phyloP scores from a whole-genome alignment of 2,329 filamentous ascomycete genomes.

The Colletotrichum gigasporum region DNA sequence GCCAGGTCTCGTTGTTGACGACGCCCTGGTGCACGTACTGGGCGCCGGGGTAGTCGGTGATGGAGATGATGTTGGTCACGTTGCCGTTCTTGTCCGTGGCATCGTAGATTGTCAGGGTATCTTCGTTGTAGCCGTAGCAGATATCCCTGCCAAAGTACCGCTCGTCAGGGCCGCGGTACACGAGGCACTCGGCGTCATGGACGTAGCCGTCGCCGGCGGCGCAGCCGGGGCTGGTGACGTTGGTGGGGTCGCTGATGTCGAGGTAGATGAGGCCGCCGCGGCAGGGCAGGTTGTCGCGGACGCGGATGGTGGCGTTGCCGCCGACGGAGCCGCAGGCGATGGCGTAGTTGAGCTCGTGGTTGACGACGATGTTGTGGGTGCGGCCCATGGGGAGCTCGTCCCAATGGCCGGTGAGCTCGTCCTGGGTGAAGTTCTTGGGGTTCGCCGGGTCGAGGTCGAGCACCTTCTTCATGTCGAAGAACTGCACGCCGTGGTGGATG shows the following conservation, averaged over 20 bases:
- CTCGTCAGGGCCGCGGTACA: conserved; percentile 60
- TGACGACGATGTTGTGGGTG: conserved; percentile 60
- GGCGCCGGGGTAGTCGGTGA: conserved; percentile 59
- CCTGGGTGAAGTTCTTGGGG: conserved; percentile 53
- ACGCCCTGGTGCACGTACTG: conserved; percentile 66
- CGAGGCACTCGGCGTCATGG: conserved; percentile 69
- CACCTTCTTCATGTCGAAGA: conserved; percentile 71
- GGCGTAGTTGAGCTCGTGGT: conserved; percentile 55
- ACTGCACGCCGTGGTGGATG: conserved; percentile 64
- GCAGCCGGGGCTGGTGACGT: conserved; percentile 63
- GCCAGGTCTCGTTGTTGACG: conserved; percentile 54
- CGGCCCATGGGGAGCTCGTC: conserved; percentile 47
- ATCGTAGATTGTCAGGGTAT: conserved; percentile 61
- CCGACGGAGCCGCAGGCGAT: conserved; percentile 52
- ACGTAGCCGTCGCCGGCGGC: conserved; percentile 66
- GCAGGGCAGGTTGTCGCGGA: conserved; percentile 45
- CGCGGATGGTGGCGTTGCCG: conserved; percentile 39
- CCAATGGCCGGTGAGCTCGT: conserved; percentile 52
- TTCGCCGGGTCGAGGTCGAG: conserved; percentile 53
- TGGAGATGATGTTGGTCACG: conserved; percentile 56
- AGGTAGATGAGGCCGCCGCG: conserved; percentile 67
- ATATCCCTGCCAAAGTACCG: conserved; percentile 57
- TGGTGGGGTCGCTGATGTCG: conserved; percentile 62
- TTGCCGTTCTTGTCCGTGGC: conserved; percentile 57
- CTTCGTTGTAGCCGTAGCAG: conserved; percentile 66